phyloP scores from a whole-genome alignment of 305 asterid species.

The Fraxinus angustifolia region DNA sequence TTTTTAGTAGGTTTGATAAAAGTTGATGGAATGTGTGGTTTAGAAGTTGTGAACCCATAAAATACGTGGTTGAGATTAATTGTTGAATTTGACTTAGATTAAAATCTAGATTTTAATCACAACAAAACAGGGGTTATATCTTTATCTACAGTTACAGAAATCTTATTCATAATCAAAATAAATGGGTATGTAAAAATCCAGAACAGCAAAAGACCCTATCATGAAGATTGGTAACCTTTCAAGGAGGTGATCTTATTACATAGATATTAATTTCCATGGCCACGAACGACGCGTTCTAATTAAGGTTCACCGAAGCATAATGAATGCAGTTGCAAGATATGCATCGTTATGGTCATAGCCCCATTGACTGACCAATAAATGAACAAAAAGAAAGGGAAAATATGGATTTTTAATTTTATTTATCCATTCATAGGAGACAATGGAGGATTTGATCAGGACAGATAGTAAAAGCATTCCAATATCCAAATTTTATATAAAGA shows the following conservation, averaged over 20 bases:
- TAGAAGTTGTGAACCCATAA: not conserved
- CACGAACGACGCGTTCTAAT: not conserved
- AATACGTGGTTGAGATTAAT: not conserved
- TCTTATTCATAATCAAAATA: not conserved
- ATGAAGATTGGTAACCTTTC: not conserved
- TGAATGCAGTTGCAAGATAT: constrained; percentile 10
- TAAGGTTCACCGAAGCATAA: not conserved
- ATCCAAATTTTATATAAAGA: not conserved
- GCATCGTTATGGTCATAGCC: not conserved
- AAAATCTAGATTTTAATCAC: not conserved
- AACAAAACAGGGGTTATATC: not conserved
- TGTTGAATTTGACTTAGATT: not conserved
- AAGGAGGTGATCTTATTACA: not conserved
- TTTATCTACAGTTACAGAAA: constrained; percentile 2
- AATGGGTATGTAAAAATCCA: constrained; percentile 8
- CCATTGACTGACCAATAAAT: not conserved
- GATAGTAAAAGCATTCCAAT: not conserved
- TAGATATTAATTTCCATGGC: not conserved
- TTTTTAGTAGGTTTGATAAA: too few relatives aligned
- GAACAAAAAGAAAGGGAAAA: constrained; percentile 3
- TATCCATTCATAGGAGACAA: not conserved
- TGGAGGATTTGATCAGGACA: not conserved
- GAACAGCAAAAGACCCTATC: not conserved
- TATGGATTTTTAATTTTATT: not conserved
- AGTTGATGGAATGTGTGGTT: not conserved